phyloP scores from a whole-genome alignment of 1,284 basidiomycete species.

The Wolfiporia cocos region DNA sequence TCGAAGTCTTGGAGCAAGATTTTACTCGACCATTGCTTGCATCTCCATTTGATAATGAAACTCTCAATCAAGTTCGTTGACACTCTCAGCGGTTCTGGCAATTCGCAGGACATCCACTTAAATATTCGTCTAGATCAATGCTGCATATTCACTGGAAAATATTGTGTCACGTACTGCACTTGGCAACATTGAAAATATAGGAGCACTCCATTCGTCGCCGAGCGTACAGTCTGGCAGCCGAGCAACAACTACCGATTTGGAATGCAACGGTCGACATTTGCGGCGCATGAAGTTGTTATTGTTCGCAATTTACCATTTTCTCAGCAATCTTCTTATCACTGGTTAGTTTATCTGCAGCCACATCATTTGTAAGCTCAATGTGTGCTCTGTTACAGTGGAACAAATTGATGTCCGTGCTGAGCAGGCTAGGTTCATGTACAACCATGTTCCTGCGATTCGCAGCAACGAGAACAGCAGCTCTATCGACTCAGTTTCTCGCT shows the following conservation, averaged over 20 bases:
- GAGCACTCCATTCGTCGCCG: neutral
- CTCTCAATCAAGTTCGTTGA: neutral
- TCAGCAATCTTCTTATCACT: neutral
- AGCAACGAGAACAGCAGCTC: neutral
- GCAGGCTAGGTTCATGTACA: neutral
- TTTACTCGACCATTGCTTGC: neutral
- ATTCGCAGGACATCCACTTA: neutral
- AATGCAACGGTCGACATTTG: neutral
- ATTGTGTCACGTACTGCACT: neutral
- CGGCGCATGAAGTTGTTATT: neutral
- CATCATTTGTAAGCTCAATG: too few species aligned
- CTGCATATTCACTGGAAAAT: neutral
- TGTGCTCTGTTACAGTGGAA: too few species aligned
- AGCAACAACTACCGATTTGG: neutral
- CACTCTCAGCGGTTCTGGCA: neutral
- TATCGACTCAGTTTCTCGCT: conserved; percentile 29
- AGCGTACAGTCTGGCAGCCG: neutral
- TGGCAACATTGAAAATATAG: neutral
- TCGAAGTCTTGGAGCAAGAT: neutral
- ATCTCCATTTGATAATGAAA: neutral
- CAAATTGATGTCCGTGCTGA: neutral
- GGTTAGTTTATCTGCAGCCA: too few species aligned
- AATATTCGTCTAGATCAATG: neutral
- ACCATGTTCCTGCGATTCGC: neutral
- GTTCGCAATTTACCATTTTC: neutral